Base-by-base conservation (phyloP, 192 early-diverging fungal species). In the Coemansia sp. region DNA sequence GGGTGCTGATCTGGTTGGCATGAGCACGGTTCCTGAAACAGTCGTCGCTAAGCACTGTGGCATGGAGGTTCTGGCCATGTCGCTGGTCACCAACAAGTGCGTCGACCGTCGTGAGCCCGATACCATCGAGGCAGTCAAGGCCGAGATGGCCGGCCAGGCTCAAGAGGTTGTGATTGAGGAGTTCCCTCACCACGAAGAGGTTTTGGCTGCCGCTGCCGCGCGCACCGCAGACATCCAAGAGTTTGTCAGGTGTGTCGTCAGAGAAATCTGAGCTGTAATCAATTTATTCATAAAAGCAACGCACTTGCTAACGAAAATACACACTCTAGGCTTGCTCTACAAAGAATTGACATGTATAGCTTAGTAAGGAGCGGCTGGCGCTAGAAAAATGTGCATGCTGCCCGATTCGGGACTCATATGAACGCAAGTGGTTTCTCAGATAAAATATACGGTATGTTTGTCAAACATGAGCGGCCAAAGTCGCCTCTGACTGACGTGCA, bases 11-110 rank as follows among this genome's bases (percentile, higher is more conserved):
- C 83, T 87, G 26, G 95, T 93, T 11, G 95, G 95, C 33, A 97
- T 97, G 95, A 92, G 90, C 43, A 96, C 94, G 6, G 88, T 93
- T 11, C 94, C 95, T 1, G 95, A 97, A 70, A 87, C 92, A 9
- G 77, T 95, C 26, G 87, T 92, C 23, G 94, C 94, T 18, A 86
- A 88, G 42, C 95, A 97, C 76, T 87, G 88, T 50, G 93, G 93
- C 13, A 87, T 97, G 70, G 84, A 88, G 59, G 91, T 95, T 0
- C 73, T 97, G 39, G 94, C 92, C 21, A 71, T 95, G 56, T 85
- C 86, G 53, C 83, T 97, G 62, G 88, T 95, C 59, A 95, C 95
- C 34, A 94, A 94, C 77, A 83, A 81, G 50, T 90, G 87, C 33
- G 84, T 83, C 13, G 64, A 63, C 63, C 74, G 75, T 35, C 59